These are phyloP conservation scores for Aspergillus sp. DNA, from an alignment of 2,329 filamentous ascomycete genomes.

Conservation along the genomic window DNA sequence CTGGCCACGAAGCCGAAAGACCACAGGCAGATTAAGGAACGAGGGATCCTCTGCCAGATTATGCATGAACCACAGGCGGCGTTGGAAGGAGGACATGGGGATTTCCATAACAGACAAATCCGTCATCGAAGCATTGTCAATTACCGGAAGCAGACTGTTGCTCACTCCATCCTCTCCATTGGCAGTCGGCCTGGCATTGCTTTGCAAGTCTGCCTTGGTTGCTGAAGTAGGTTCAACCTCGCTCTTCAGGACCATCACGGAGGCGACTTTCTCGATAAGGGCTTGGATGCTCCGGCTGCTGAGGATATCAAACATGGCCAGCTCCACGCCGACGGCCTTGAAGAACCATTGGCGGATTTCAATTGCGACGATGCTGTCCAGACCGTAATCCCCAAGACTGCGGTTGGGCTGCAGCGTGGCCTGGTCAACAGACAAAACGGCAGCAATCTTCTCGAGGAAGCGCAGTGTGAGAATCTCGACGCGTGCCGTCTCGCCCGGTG, in stretches of 20 bases:
- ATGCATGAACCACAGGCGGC: not conserved
- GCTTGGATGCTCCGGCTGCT: not conserved
- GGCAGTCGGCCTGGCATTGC: not conserved
- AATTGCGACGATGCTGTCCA: not conserved
- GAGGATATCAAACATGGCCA: not conserved
- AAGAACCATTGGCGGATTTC: not conserved
- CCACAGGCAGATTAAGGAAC: not conserved
- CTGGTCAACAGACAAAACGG: not conserved
- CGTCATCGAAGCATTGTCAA: no score
- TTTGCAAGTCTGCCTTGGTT: not conserved
- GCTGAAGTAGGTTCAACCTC: no score
- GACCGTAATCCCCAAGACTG: not conserved
- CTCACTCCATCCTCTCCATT: not conserved
- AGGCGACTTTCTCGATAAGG: not conserved
- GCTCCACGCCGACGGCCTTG: not conserved
- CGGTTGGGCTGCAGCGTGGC: not conserved
- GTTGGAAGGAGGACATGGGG: not conserved
- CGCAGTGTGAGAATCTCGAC: not conserved
- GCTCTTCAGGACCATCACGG: not conserved
- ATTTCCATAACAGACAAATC: no score
- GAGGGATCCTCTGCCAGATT: not conserved
- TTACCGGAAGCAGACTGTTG: no score
- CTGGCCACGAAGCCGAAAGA: not conserved
- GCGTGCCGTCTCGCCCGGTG: no score
- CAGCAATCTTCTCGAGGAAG: not conserved